Evolutionary conservation across 2,329 filamentous ascomycete species (phyloP).

Genomic region (Zalaria sp.): DNA sequence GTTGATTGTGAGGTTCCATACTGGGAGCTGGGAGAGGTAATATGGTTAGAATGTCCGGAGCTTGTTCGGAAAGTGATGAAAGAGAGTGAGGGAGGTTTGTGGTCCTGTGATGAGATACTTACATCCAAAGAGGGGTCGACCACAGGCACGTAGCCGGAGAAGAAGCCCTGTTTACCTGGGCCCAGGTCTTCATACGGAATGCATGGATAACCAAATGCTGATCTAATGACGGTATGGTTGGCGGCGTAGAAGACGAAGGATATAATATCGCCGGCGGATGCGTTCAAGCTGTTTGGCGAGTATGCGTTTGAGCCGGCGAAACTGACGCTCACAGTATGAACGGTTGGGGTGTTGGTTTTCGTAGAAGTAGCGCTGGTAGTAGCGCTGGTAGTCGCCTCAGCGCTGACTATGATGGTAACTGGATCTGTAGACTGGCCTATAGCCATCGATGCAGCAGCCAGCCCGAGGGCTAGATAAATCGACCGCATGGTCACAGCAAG

Average conservation of each 20-base stretch:
- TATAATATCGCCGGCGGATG: conserved; percentile 25
- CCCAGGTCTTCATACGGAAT: conserved; percentile 18
- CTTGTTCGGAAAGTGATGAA: background rate
- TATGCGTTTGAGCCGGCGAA: conserved; percentile 18
- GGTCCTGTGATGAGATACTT: too few species aligned
- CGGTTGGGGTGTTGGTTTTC: background rate
- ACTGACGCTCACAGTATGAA: conserved; percentile 23
- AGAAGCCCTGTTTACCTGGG: conserved; percentile 11
- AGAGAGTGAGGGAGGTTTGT: background rate
- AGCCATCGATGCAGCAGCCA: too few species aligned
- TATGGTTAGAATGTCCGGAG: too few species aligned
- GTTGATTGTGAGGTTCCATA: conserved; percentile 34
- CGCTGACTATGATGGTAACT: too few species aligned
- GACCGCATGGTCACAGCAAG: too few species aligned
- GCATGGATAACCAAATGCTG: conserved; percentile 26
- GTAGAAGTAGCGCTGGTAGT: background rate
- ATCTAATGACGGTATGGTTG: conserved; percentile 28
- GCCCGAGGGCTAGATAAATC: too few species aligned
- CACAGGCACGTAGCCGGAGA: conserved; percentile 10
- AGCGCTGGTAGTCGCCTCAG: too few species aligned
- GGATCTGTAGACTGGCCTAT: too few species aligned
- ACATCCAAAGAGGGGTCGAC: too few species aligned
- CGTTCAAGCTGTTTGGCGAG: conserved; percentile 22
- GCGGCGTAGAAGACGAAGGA: conserved; percentile 27
- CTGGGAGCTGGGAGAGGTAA: conserved; percentile 8